Evolutionary conservation across 106 monocot species (phyloP).

Genomic region (Allium sativum): DNA sequence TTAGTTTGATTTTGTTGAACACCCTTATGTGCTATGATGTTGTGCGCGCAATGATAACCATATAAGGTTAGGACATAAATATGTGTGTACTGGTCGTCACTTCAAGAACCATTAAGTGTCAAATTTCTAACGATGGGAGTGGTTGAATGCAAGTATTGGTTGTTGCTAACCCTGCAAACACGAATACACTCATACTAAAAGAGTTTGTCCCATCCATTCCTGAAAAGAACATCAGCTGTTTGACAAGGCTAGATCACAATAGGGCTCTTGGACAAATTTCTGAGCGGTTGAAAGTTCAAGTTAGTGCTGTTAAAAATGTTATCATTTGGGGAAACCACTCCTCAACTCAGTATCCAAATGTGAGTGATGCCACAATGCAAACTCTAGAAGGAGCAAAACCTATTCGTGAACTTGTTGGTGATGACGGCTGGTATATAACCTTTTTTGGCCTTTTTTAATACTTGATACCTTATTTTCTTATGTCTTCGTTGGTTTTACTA

Average conservation of each 20-base stretch:
- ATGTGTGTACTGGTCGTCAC: no score
- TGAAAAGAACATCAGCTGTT: conserved; percentile 62
- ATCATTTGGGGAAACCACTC: conserved; percentile 86
- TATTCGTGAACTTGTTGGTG: conserved; percentile 39
- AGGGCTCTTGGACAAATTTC: conserved; percentile 58
- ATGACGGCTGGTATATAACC: conserved; percentile 70
- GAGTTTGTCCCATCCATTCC: conserved; percentile 69
- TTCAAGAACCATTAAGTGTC: no score
- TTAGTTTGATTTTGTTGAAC: no score
- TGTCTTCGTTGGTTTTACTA: background rate
- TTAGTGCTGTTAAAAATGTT: conserved; percentile 57
- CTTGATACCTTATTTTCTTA: no score
- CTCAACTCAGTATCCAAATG: conserved; percentile 73
- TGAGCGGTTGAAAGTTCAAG: conserved; percentile 37
- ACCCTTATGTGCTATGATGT: no score
- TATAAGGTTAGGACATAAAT: no score
- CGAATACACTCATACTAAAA: conserved; percentile 60
- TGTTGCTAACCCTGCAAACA: conserved; percentile 48
- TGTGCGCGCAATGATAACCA: no score
- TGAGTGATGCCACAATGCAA: conserved; percentile 42
- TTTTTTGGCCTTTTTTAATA: background rate
- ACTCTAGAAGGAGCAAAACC: conserved; percentile 34
- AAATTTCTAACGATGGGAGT: no score
- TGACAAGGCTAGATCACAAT: conserved; percentile 75
- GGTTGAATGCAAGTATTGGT: conserved; percentile 44